A percentile compares a stretch with the other conserved stretches of the same genome.
These are phyloP conservation scores for Quercus suber DNA, from an alignment of 306 rosid species.

Conservation along the genomic window DNA sequence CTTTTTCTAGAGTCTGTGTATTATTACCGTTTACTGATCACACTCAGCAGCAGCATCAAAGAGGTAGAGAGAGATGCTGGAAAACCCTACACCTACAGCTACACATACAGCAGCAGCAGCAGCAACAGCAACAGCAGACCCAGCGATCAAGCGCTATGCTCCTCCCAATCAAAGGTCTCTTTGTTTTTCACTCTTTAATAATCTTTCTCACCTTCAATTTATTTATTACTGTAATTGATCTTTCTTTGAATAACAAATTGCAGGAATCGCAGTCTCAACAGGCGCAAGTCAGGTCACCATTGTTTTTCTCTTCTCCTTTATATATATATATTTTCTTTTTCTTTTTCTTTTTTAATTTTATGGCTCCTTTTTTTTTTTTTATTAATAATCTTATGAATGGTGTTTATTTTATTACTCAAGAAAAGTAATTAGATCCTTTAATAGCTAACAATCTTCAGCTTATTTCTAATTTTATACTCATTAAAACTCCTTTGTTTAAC, in stretches of 20 bases:
- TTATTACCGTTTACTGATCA: not conserved
- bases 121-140: conserved; percentile 30
- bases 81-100: conserved; percentile 34
- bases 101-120: conserved; percentile 22
- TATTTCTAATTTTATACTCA: no score
- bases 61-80: conserved; percentile 42
- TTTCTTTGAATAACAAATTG: not conserved
- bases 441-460: no score
- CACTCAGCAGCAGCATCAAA: not conserved
- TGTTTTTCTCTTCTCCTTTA: not conserved
- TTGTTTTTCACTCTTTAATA: not conserved
- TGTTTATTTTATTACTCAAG: no score
- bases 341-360: no score
- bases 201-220: not conserved
- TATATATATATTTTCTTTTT: no score
- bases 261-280: conserved; percentile 57
- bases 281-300: conserved; percentile 67
- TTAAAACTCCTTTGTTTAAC: no score
- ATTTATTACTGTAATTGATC: not conserved
- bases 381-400: no score
- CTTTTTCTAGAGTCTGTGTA: not conserved
- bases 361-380: no score
- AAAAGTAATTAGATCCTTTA: no score
- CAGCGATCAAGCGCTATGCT: conserved; percentile 59
- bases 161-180: conserved; percentile 67